Base-by-base conservation (phyloP, 2,329 filamentous ascomycete genomes). In the Hypoxylon sp. region DNA sequence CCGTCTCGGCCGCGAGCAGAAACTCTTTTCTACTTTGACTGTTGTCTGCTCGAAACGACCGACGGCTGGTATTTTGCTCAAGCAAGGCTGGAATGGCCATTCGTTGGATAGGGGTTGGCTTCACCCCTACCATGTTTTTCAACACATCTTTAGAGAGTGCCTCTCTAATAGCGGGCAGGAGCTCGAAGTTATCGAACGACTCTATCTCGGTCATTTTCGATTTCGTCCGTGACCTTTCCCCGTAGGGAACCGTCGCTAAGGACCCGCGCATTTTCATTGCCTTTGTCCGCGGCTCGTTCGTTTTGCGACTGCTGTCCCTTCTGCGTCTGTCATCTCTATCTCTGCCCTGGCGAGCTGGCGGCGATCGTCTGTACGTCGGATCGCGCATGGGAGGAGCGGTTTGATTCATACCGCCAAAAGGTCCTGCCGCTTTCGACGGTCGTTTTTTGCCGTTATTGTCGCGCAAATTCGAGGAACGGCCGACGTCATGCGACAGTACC, bases 261-360 rank as follows among this genome's bases (percentile, higher is more conserved):
- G 90, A 82, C 48, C 87, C 86, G 73, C 97, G 94, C 94, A 98
- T 98, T 78, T 96, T 97, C 74, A 98, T 80, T 3, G 94, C 93
- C 72, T 96, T 93, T 75, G 85, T 89, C 6, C 83, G 75, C 45
- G 81, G 79, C 18, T 79, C 78, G 56, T 77, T 74, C 60, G 80
- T 78, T 72, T 79, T 74, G 10, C 40, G 29, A 11, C 23, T 50
- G n/a, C 40, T 18, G 17, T 43, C 17, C 18, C 38, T 26, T n/a
- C 9, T 43, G 40, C 5, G 3, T 75, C 70, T 63, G 75, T 73
- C 41, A 62, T 62, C 55, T 21, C 57, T 52, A 13, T 33, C 53
- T 35, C 48, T 63, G 23, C 46, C 47, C 17, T 66, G 62, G 23
- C 29, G 43, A 21, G 33, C 11, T 62, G 56, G 50, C 49, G 63